phyloP scores from a whole-genome alignment of 2,329 filamentous ascomycete genomes.

The Aspergillus neoniger region DNA sequence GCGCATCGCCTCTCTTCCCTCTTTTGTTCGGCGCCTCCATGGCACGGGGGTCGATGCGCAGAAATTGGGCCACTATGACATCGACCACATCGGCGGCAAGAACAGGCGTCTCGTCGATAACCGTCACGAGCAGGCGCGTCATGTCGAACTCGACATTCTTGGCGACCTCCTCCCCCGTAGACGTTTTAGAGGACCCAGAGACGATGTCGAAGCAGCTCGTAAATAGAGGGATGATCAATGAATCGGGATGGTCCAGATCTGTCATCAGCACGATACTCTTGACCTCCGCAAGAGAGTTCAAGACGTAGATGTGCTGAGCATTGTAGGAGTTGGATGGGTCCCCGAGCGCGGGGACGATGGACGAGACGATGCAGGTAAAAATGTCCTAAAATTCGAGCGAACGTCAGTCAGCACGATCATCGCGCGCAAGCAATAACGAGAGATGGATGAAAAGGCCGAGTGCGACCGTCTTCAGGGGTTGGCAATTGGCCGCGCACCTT shows the following conservation, averaged over 20 bases:
- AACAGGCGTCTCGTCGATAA: slow-evolving; percentile 81
- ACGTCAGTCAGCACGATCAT: slow-evolving; percentile 17
- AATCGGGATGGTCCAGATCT: slow-evolving; percentile 80
- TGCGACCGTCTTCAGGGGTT: not conserved
- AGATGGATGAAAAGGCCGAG: not conserved
- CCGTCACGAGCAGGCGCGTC: slow-evolving; percentile 76
- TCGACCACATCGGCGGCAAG: slow-evolving; percentile 84
- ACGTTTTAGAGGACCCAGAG: slow-evolving; percentile 72
- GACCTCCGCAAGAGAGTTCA: slow-evolving; percentile 84
- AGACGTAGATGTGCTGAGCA: slow-evolving; percentile 86
- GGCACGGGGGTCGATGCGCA: slow-evolving; percentile 75
- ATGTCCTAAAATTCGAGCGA: slow-evolving; percentile 67
- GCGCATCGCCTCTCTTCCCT: slow-evolving; percentile 55
- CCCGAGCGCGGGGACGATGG: slow-evolving; percentile 79
- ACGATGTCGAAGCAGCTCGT: slow-evolving; percentile 89
- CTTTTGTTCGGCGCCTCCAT: slow-evolving; percentile 56
- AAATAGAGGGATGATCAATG: slow-evolving; percentile 78
- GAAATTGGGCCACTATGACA: slow-evolving; percentile 91
- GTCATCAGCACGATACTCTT: slow-evolving; percentile 92
- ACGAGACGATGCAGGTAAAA: slow-evolving; percentile 83
- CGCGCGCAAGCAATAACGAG: not conserved
- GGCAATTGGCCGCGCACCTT: slow-evolving; percentile 62
- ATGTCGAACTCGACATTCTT: slow-evolving; percentile 95
- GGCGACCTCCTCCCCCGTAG: slow-evolving; percentile 76
- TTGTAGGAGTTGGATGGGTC: slow-evolving; percentile 89